Percentiles rank a stretch among this genome's conserved stretches.
These are phyloP conservation scores for Penicillium paneum DNA, from an alignment of 2,329 filamentous ascomycete species.

Conservation along the genomic window DNA sequence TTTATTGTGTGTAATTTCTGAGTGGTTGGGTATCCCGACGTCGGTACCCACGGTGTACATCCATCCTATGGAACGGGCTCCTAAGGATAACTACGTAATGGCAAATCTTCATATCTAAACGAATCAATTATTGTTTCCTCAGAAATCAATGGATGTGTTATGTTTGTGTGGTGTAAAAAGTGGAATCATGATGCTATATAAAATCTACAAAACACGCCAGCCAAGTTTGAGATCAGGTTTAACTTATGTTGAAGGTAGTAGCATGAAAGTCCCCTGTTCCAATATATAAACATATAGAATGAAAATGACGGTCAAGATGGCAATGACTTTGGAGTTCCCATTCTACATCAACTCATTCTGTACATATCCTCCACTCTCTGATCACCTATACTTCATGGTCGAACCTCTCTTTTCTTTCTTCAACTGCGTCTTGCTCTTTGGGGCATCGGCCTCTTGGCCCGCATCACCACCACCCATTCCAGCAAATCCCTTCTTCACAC, in stretches of 20 bases:
- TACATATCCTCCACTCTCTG: conserved; percentile 6
- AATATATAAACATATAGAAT: background rate
- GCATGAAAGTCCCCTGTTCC: background rate
- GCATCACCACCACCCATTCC: conserved; percentile 38
- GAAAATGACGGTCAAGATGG: background rate
- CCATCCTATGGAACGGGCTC: background rate
- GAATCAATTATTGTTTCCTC: background rate
- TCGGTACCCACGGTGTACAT: background rate
- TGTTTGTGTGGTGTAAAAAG: background rate
- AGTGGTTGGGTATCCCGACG: background rate
- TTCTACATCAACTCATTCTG: conserved; percentile 2
- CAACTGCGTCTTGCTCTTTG: conserved; percentile 51
- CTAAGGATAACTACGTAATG: background rate
- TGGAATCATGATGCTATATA: background rate
- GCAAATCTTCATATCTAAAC: background rate
- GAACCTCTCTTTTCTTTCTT: conserved; percentile 53
- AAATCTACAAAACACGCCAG: background rate
- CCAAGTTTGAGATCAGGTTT: background rate
- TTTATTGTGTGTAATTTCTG: background rate
- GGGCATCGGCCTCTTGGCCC: conserved; percentile 22
- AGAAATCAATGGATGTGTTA: background rate
- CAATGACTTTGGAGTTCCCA: background rate
- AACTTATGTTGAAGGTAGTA: background rate
- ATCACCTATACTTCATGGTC: conserved; percentile 43
- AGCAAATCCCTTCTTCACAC: conserved; percentile 45